A percentile compares a stretch with the other conserved stretches of the same genome.
These are phyloP conservation scores for Parvularia atlantis DNA, from an alignment of 78 protist species.

Conservation along the genomic window DNA sequence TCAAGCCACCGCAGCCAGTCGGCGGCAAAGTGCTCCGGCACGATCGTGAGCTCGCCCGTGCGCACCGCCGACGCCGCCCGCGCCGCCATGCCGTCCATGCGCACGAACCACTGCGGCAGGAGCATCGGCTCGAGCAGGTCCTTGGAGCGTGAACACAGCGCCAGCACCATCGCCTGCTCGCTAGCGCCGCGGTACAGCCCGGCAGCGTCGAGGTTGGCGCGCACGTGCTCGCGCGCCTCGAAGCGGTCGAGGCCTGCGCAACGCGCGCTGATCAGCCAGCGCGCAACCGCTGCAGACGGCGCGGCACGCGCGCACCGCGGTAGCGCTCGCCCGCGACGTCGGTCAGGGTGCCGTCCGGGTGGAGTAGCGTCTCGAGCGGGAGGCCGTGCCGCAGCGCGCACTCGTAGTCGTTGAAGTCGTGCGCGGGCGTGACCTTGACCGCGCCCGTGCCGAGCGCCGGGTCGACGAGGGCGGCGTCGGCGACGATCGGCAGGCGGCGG, in stretches of 20 bases:
- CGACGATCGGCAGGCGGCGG: constrained; percentile 83
- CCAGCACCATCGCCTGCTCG: constrained; percentile 55
- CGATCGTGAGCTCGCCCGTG: constrained; percentile 41
- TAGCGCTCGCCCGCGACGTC: constrained; percentile 12
- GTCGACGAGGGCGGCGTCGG: constrained; percentile 82
- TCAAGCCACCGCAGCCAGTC: constrained; percentile 55
- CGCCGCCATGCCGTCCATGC: constrained; percentile 40
- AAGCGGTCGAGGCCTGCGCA: constrained; percentile 68
- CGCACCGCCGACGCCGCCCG: constrained; percentile 33
- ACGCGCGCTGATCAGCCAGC: no score
- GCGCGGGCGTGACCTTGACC: constrained; percentile 96
- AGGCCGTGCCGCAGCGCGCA: constrained; percentile 85
- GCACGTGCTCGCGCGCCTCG: constrained; percentile 57
- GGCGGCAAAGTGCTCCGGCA: constrained; percentile 50
- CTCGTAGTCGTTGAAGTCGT: constrained; percentile 94
- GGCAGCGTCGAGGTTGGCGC: constrained; percentile 33
- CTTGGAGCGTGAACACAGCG: constrained; percentile 47
- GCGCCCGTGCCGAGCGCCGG: constrained; percentile 86
- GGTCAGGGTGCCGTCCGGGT: constrained; percentile 67
- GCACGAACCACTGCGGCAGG: constrained; percentile 91
- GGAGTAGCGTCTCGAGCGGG: constrained; percentile 55
- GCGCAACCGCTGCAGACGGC: no score
- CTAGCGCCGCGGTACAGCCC: constrained; percentile 29
- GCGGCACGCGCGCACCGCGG: no score
- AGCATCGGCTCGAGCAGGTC: constrained; percentile 88